These are phyloP conservation scores for Scenedesmus sp. DNA, from an alignment of 163 green algal species.

Conservation along the genomic window DNA sequence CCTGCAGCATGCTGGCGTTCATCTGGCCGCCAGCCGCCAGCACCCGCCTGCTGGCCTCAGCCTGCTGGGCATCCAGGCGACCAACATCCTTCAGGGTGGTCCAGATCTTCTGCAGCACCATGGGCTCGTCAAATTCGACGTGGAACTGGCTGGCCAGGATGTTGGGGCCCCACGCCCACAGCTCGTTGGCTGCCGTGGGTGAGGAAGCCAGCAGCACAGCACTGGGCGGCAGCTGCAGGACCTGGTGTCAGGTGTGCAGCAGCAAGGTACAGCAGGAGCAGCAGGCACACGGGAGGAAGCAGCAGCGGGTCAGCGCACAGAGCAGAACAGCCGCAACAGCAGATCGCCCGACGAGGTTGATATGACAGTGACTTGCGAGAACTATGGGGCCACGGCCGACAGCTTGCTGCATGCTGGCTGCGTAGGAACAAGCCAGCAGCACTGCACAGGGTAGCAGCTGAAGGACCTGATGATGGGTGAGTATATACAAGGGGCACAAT, in stretches of 20 bases:
- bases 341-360: slow-evolving; percentile 28
- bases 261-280: background rate
- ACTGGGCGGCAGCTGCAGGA: slow-evolving; percentile 42
- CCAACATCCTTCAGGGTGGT: background rate
- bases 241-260: background rate
- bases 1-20: slow-evolving; percentile 13
- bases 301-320: too few relatives aligned
- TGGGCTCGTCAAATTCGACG: slow-evolving; percentile 44
- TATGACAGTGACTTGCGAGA: slow-evolving; percentile 36
- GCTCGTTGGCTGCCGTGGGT: slow-evolving; percentile 32
- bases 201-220: slow-evolving; percentile 28
- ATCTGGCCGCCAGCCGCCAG: slow-evolving; percentile 27
- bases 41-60: background rate
- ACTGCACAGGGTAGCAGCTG: slow-evolving; percentile 26
- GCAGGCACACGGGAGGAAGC: too few relatives aligned
- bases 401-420: slow-evolving; percentile 30
- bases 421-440: background rate
- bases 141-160: slow-evolving; percentile 53
- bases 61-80: slow-evolving; percentile 10
- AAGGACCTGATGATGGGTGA: slow-evolving; percentile 19
- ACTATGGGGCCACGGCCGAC: slow-evolving; percentile 20
- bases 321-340: slow-evolving; percentile 19
- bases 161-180: slow-evolving; percentile 33
- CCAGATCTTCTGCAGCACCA: slow-evolving; percentile 48
- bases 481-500: background rate